These are phyloP conservation scores for Suillus hirtellus DNA, from an alignment of 768 basidiomycete genomes.

Conservation along the genomic window DNA sequence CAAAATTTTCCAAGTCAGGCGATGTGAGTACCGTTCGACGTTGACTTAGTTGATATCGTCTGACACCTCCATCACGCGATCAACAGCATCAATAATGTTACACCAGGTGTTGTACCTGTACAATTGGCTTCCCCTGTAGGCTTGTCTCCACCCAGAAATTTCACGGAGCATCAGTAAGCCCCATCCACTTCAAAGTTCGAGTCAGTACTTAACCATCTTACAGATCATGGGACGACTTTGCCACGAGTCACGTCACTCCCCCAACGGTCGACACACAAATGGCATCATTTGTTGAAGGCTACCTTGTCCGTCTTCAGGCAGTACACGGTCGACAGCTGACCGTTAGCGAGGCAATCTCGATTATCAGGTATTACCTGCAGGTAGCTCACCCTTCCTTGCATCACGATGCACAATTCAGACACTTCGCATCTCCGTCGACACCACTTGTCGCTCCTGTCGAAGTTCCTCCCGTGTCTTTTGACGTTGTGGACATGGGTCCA, in stretches of 20 bases:
- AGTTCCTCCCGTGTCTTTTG: not conserved
- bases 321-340: not conserved
- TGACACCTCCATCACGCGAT: not conserved
- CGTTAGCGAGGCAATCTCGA: conserved; percentile 1
- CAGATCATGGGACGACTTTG: not conserved
- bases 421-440: not conserved
- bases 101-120: not conserved
- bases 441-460: not conserved
- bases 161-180: conserved; percentile 1
- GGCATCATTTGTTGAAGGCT: not conserved
- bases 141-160: not conserved
- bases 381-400: not conserved
- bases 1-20: not conserved
- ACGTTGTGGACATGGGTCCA: not conserved
- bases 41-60: not conserved
- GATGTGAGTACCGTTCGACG: not conserved
- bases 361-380: not conserved
- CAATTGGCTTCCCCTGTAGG: not conserved
- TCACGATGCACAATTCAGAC: not conserved
- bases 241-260: not conserved
- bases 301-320: conserved; percentile 1
- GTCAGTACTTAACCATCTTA: not conserved
- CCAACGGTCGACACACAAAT: not conserved
- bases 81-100: not conserved
- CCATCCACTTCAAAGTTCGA: not conserved